Evolutionary conservation across 2,329 filamentous ascomycete species (phyloP).

Genomic region (Venturia aucupariae): DNA sequence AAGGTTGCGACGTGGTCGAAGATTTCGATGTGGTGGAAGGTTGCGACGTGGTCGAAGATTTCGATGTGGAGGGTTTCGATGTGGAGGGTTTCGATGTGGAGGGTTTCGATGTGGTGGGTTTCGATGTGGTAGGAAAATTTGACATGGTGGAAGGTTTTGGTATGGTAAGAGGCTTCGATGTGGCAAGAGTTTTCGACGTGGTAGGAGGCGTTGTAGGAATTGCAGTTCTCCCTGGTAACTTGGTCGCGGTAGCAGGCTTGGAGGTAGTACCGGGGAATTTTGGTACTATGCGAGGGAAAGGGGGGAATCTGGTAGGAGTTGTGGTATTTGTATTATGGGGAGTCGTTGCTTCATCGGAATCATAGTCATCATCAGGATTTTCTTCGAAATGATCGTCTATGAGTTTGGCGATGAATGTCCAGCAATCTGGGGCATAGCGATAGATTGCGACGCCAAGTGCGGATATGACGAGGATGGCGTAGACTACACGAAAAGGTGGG

Average conservation of each 20-base stretch:
- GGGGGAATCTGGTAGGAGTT: neutral
- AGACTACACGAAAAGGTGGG: neutral
- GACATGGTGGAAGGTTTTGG: neutral
- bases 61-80: neutral
- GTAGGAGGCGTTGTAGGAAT: neutral
- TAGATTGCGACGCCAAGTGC: neutral
- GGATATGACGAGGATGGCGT: neutral
- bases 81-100: neutral
- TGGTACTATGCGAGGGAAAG: neutral
- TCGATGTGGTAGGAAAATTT: neutral
- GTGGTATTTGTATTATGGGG: neutral
- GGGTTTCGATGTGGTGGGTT: neutral
- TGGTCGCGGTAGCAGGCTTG: neutral
- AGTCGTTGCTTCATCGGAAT: no score
- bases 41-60: neutral
- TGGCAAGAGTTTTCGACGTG: neutral
- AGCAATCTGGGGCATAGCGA: neutral
- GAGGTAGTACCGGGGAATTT: neutral
- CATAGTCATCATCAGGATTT: neutral
- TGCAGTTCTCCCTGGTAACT: neutral
- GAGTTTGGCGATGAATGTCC: neutral
- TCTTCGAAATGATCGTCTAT: neutral
- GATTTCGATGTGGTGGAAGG: neutral
- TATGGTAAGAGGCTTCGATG: neutral
- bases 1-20: neutral